These are phyloP conservation scores for Excoecaria cochinchinensis DNA, from an alignment of 345 rosid genomes.

Conservation along the genomic window DNA sequence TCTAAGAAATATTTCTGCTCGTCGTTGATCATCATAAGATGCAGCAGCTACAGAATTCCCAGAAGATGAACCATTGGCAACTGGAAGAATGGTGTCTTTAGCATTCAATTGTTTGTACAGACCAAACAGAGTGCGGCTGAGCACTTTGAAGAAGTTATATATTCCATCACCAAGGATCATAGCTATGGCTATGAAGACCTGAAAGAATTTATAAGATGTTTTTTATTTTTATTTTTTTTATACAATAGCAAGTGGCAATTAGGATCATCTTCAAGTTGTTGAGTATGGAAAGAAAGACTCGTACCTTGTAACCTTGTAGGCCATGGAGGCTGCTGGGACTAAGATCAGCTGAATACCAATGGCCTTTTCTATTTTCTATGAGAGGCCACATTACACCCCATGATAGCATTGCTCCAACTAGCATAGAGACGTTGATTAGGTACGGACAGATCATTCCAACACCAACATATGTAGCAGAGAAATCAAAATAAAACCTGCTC, in stretches of 20 bases:
- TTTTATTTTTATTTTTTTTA: too few species aligned
- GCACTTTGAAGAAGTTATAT: constrained; percentile 71
- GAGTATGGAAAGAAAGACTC: background rate
- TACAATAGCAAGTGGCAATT: background rate
- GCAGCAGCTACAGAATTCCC: background rate
- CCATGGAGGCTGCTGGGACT: constrained; percentile 47
- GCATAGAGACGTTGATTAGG: constrained; percentile 60
- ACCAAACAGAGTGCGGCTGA: constrained; percentile 52
- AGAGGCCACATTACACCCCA: constrained; percentile 94
- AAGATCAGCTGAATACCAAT: constrained; percentile 52
- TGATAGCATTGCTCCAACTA: constrained; percentile 71
- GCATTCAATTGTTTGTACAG: constrained; percentile 41
- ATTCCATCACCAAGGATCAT: constrained; percentile 83
- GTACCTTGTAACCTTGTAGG: constrained; percentile 74
- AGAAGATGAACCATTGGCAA: constrained; percentile 19
- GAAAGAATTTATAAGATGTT: constrained; percentile 8
- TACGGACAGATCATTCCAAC: constrained; percentile 92
- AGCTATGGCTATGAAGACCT: constrained; percentile 80
- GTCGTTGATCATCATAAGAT: constrained; percentile 59
- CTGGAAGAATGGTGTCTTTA: constrained; percentile 35
- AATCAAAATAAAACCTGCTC: constrained; percentile 77
- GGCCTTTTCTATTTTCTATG: constrained; percentile 54
- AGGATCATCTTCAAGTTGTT: background rate
- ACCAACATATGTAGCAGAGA: constrained; percentile 81
- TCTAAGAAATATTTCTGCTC: constrained; percentile 61